These are phyloP conservation scores for Arabidopsis suecica DNA, from an alignment of 345 rosid genomes.

Conservation along the genomic window DNA sequence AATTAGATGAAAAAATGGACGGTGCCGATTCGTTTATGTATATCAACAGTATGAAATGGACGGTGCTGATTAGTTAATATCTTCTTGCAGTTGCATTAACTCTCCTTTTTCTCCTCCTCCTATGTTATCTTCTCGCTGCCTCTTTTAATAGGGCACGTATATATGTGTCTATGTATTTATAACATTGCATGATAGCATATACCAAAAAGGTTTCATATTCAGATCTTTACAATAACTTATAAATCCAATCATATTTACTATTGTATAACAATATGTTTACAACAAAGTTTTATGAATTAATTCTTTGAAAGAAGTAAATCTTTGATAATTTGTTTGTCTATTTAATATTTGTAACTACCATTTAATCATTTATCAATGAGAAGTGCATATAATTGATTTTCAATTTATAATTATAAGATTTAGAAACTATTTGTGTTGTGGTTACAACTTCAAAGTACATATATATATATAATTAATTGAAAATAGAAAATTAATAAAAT, in stretches of 20 bases:
- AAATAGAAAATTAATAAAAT: not conserved
- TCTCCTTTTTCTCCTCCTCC: constrained; percentile 1
- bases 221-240: not conserved
- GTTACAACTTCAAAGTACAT: not conserved
- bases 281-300: not conserved
- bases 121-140: constrained; percentile 10
- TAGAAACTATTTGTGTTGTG: not conserved
- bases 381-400: not conserved
- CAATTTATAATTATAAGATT: not conserved
- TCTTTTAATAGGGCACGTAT: constrained; percentile 18
- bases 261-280: not conserved
- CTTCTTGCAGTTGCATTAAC: constrained; percentile 26
- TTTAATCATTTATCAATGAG: not conserved
- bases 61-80: constrained; percentile 14
- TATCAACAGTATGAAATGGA: not conserved
- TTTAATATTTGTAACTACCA: not conserved
- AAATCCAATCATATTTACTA: constrained; percentile 3
- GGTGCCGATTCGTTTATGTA: constrained; percentile 18
- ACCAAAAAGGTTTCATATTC: not conserved
- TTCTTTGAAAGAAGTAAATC: not conserved
- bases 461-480: too few species aligned
- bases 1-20: not conserved
- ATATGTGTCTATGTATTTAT: not conserved
- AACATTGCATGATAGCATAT: not conserved
- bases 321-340: not conserved